phyloP scores from a whole-genome alignment of 2,329 filamentous ascomycete genomes.

The Rasamsonia emersonii region DNA sequence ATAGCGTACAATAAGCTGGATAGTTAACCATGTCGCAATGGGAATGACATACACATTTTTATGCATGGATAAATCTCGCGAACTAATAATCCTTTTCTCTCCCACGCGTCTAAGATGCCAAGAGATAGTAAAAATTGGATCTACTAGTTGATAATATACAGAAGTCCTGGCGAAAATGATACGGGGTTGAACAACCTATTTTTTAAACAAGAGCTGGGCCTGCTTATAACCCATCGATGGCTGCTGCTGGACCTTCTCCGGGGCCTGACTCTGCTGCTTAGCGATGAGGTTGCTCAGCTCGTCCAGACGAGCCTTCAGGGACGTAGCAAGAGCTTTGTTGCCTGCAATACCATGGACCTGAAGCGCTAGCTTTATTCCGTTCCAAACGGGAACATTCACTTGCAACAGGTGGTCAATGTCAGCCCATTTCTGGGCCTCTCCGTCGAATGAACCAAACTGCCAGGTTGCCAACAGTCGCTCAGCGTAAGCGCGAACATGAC shows the following conservation, averaged over 20 bases:
- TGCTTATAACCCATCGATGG: slow-evolving; percentile 16
- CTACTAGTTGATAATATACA: background rate
- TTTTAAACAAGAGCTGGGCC: background rate
- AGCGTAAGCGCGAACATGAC: slow-evolving; percentile 32
- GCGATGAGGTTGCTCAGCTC: slow-evolving; percentile 48
- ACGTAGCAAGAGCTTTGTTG: slow-evolving; percentile 16
- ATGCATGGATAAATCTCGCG: too few relatives aligned
- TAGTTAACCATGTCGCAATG: too few relatives aligned
- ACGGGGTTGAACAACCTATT: background rate
- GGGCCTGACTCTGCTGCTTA: slow-evolving; percentile 11
- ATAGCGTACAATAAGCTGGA: background rate
- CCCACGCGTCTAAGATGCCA: background rate
- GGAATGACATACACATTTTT: too few relatives aligned
- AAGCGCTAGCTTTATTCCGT: slow-evolving; percentile 33
- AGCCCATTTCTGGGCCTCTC: slow-evolving; percentile 13
- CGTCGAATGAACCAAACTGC: slow-evolving; percentile 18
- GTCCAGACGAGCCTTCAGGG: slow-evolving; percentile 16
- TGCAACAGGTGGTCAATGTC: slow-evolving; percentile 18
- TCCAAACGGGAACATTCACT: slow-evolving; percentile 28
- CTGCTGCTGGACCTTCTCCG: slow-evolving; percentile 11
- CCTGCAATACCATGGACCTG: slow-evolving; percentile 22
- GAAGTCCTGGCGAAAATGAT: background rate
- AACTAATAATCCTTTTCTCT: background rate
- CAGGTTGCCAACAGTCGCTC: slow-evolving; percentile 28
- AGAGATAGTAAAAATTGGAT: background rate